Conservation (phyloP, 2,329 filamentous ascomycete genomes). For the Calonectria honghensis region DNA sequence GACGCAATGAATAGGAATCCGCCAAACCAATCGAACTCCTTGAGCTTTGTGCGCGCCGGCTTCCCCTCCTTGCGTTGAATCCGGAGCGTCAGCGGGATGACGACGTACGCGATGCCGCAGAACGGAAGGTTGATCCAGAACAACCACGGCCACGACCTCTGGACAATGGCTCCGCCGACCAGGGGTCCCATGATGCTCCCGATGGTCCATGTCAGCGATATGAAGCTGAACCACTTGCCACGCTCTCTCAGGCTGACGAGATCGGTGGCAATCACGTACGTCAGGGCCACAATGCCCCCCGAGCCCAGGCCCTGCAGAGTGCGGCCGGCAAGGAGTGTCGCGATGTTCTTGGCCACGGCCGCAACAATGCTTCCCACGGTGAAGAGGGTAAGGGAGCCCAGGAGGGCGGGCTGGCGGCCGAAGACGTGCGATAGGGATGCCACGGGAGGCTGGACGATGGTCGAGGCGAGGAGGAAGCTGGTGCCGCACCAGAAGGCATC, state of each 20-base stretch:
- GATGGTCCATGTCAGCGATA: constrained; percentile 70
- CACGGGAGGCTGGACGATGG: constrained; percentile 50
- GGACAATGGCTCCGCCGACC: constrained; percentile 72
- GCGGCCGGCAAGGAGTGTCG: constrained; percentile 67
- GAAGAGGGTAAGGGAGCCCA: constrained; percentile 48
- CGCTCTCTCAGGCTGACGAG: constrained; percentile 66
- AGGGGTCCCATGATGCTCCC: constrained; percentile 67
- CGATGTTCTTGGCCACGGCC: constrained; percentile 47
- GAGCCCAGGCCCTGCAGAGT: constrained; percentile 71
- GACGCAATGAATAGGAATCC: constrained; percentile 76
- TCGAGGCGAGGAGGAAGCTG: constrained; percentile 52
- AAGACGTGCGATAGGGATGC: constrained; percentile 53
- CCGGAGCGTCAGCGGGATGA: constrained; percentile 47
- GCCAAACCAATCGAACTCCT: constrained; percentile 77
- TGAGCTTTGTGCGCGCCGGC: constrained; percentile 42
- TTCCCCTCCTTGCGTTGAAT: constrained; percentile 44
- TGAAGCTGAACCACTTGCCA: constrained; percentile 63
- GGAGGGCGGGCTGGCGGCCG: constrained; percentile 47
- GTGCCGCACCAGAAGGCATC: constrained; percentile 53
- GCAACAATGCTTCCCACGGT: constrained; percentile 48
- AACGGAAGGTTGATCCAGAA: constrained; percentile 80
- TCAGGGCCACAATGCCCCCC: constrained; percentile 69
- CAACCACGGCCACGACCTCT: constrained; percentile 76
- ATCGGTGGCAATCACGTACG: constrained; percentile 67
- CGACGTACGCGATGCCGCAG: constrained; percentile 49